Base-by-base conservation (phyloP, 495 filamentous ascomycete species). In the Amorphotheca resinae region DNA sequence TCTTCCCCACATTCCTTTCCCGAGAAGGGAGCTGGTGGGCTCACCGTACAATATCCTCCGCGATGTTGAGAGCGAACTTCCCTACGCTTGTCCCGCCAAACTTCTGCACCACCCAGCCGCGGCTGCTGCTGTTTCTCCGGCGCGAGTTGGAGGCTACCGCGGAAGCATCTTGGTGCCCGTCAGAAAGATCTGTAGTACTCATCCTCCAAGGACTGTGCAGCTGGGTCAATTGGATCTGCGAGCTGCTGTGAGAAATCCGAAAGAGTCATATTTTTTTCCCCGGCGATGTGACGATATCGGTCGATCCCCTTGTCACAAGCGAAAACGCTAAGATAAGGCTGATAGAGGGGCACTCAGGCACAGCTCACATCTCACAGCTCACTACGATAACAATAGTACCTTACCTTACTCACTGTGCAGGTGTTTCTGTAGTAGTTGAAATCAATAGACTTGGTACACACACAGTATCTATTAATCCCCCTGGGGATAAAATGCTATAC, bases 81-180 rank as follows among this genome's bases (percentile, higher is more conserved):
- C 74, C 73, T 17, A 77, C 65, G 49, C 81, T 85, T 17, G 81
- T 89, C 37, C 84, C 83, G 35, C 83, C 82, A 55, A 86, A 88
- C 56, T 88, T 91, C 52, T 89, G 84, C 17, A 91, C 80, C n/a
- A 87, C 62, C 82, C 83, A 87, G 44, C 48, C 51, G 1, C 28
- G 15, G 21, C 8, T 17, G 23, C 32, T 46, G 31, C 48, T 32
- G 28, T 48, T 44, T 12, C 41, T 48, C 35, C 18, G 33, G 4
- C 9, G 38, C 9, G 21, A 3, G 20, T 37, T 21, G 34, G 32
- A 34, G 8, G 14, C 15, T 22, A 34, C 18, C 41, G 41, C 9
- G 41, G 28, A 14, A 25, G 42, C 17, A 36, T 36, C 33, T 3
- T 26, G 21, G 16, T 37, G 33, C 33, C 42, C 33, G 16, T 45